Base-by-base conservation (phyloP, 768 basidiomycete species). In the Phlebiopsis flavidoalba region DNA sequence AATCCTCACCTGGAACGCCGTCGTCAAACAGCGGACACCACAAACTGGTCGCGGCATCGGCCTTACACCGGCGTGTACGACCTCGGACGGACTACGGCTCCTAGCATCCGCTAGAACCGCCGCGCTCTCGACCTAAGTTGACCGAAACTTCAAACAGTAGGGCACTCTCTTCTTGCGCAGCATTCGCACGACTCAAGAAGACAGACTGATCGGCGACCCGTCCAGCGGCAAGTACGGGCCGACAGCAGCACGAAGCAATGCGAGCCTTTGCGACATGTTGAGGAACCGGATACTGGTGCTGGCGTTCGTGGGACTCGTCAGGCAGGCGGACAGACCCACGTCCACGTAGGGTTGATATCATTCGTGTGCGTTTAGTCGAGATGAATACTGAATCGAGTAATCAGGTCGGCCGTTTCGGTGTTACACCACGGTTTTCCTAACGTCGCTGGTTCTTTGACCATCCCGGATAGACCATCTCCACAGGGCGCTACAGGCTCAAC, bases 1-100 rank as follows among this genome's bases (percentile, higher is more conserved):
- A 11, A 1, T 31, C 35, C 43, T 26, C 11, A 19, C 49, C 17
- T n/a, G n/a, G 43, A 12, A 8, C 19, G n/a, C n/a, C n/a, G n/a
- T n/a, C n/a, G n/a, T 1, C 14, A 58, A 12, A 43, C 60, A 91
- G 91, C 8, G 91, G 92, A n/a, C n/a, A n/a, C n/a, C 22, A 93
- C 92, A 0, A 91, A 88, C 12, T 94, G 91, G 90, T 92, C n/a
- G 89, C 45, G 88, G 80, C 10, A 76, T 93, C 47, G n/a, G 88
- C 92, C 1, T 89, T 85, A n/a, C 75, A 91, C 83, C 14, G 88
- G 86, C 8, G 91, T 89, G 15, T 85, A 87, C 68, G n/a, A 85
- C 78, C 70, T 67, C 71, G 73, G 94, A 94, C 58, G 92, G n/a
- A 94, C 72, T 94, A 94, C 59, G 91, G 91, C 19, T 79, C 85